Evolutionary conservation across 2,329 filamentous ascomycete species (phyloP).

Genomic region (Periconia sp.): DNA sequence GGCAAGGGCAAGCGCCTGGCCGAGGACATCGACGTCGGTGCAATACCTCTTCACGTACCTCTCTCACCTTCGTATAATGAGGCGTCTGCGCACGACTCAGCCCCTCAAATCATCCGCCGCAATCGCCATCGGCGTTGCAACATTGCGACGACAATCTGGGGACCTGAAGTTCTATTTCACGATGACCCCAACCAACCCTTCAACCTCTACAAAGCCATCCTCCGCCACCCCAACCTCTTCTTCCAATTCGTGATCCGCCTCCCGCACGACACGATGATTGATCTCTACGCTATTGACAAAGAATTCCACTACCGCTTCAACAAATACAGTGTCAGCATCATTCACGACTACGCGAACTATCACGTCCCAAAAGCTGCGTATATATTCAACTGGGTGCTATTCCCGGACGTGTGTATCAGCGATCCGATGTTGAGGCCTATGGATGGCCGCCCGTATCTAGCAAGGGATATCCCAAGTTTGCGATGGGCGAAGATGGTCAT

Average conservation of each 20-base stretch:
- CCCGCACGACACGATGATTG: slow-evolving; percentile 23
- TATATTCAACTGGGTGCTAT: slow-evolving; percentile 68
- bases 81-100: neutral
- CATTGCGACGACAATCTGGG: slow-evolving; percentile 27
- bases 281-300: slow-evolving; percentile 48
- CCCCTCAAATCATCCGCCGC: slow-evolving; percentile 27
- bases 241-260: slow-evolving; percentile 40
- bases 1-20: slow-evolving; percentile 30
- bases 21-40: slow-evolving; percentile 10
- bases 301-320: slow-evolving; percentile 47
- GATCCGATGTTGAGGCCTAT: slow-evolving; percentile 63
- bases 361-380: slow-evolving; percentile 62
- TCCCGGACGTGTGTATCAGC: slow-evolving; percentile 61
- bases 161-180: slow-evolving; percentile 10
- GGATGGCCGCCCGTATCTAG: slow-evolving; percentile 39
- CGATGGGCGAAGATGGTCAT: slow-evolving; percentile 72
- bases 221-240: slow-evolving; percentile 44
- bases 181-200: slow-evolving; percentile 19
- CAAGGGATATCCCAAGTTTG: slow-evolving; percentile 63
- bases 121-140: slow-evolving; percentile 28
- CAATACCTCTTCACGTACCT: neutral
- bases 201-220: slow-evolving; percentile 42
- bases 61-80: neutral
- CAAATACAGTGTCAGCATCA: slow-evolving; percentile 61
- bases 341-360: slow-evolving; percentile 61